Conservation (phyloP, 2,329 filamentous ascomycete species). For the Ilyonectria mors-panacis region DNA sequence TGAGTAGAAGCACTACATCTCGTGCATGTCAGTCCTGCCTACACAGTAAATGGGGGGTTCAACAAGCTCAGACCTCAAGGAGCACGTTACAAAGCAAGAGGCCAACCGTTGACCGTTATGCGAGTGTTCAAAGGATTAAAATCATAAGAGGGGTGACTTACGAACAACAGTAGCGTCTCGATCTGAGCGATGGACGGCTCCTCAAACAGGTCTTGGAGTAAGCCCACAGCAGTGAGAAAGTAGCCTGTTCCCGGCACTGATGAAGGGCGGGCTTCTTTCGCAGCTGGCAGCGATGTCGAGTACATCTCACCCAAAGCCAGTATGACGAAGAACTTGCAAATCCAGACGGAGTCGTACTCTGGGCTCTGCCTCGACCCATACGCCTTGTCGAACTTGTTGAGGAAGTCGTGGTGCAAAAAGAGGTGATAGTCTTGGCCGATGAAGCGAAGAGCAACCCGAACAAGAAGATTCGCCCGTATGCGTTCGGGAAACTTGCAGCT, state of each 20-base stretch:
- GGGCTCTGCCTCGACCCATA: constrained; percentile 14
- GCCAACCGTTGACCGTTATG: neutral
- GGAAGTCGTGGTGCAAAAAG: constrained; percentile 33
- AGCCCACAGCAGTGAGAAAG: constrained; percentile 28
- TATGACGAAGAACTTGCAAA: constrained; percentile 31
- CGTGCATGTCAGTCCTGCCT: neutral
- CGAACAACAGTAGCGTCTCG: constrained; percentile 31
- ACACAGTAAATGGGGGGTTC: neutral
- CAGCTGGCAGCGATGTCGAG: constrained; percentile 22
- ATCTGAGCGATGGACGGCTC: constrained; percentile 32
- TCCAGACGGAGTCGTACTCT: constrained; percentile 19
- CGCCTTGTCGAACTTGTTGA: constrained; percentile 21
- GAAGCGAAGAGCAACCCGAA: constrained; percentile 36
- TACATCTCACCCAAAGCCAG: constrained; percentile 34
- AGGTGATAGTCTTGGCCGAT: constrained; percentile 36
- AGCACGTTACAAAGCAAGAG: neutral
- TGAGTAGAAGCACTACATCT: constrained; percentile 31
- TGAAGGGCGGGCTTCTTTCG: constrained; percentile 3
- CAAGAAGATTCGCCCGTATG: constrained; percentile 31
- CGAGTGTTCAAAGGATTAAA: neutral
- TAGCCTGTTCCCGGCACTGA: constrained; percentile 30
- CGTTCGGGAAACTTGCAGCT: constrained; percentile 30
- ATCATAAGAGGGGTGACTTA: constrained; percentile 3
- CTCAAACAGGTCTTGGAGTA: constrained; percentile 33
- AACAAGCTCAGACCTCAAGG: neutral